Evolutionary conservation across 208 protist species (phyloP), one percentile per base, ranked within the genome.

Genomic region (Trypanosoma grayi): DNA sequence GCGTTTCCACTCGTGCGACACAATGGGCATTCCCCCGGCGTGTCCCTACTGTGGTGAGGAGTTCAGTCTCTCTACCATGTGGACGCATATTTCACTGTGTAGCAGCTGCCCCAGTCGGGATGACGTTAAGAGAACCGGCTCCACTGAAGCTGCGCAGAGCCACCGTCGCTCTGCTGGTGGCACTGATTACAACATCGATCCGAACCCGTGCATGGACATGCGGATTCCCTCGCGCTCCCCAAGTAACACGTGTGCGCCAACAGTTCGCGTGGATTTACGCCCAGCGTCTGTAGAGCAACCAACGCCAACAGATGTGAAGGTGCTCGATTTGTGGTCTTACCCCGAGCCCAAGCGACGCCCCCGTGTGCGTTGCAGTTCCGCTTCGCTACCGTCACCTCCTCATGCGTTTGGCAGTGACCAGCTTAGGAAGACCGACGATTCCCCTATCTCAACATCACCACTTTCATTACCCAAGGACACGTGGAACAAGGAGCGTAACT

Each of bases 41-140:
- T 84, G 81, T 46, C 72, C 75, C 2, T 77, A 83, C 64, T 88
- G 77, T 46, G 75, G 75, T 27, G 55, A 67, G 0, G 56, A 47
- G 13, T 60, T 81, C 24, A 57, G 62, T 14, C 55, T 74, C 18
- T 69, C 70, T 25, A 45, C 33, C 1, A 70, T 88, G 70, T 67
- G 69, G 50, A 33, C 51, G 6, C 77, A 82, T 60, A 37, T 83
- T 43, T 36, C 60, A 11, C n/a, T 55, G 8, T 87, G 77, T 28
- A 13, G n/a, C 25, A 11, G 39, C 4, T 27, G 34, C 45, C 7
- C 57, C 31, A 45, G 20, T 4, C 13, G 44, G 39, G 33, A 47
- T 4, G 36, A 44, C 16, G 45, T n/a, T 43, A 28, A 53, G 6
- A 57, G 24, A 45, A 16, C 0, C 27, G 4, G 25, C 31, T 40